Conservation (phyloP, 2,329 filamentous ascomycete species). For the Graphium sp. region DNA sequence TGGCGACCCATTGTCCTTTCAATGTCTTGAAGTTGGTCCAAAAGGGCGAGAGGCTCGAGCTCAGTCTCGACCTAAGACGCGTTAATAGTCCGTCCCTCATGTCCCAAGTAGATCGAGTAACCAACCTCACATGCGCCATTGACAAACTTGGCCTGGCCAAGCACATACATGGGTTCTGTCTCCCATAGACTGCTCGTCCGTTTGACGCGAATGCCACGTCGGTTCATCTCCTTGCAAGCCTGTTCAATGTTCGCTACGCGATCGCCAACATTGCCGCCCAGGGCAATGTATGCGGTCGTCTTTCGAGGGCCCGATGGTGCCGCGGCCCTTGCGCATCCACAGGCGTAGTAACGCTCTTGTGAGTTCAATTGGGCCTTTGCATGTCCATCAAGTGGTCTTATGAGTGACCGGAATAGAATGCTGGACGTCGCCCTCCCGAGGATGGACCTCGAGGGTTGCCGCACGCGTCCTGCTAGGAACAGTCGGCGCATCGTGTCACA, state of each 20-base stretch:
- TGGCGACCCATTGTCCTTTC: slow-evolving; percentile 64
- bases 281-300: slow-evolving; percentile 58
- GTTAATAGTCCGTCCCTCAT: not conserved
- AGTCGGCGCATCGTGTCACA: no score
- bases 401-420: no score
- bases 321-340: slow-evolving; percentile 19
- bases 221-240: slow-evolving; percentile 65
- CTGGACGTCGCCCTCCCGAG: no score
- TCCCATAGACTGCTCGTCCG: slow-evolving; percentile 85
- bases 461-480: no score
- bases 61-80: slow-evolving; percentile 56
- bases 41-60: slow-evolving; percentile 55
- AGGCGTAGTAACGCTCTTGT: no score
- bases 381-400: no score
- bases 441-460: no score
- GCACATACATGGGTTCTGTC: slow-evolving; percentile 91
- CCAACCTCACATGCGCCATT: slow-evolving; percentile 86
- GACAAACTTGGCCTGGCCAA: slow-evolving; percentile 73
- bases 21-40: slow-evolving; percentile 71
- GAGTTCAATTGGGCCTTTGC: no score
- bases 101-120: slow-evolving; percentile 7
- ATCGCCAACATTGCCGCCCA: slow-evolving; percentile 87
- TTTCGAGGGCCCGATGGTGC: slow-evolving; percentile 13
- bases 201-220: slow-evolving; percentile 53
- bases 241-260: slow-evolving; percentile 70